Base-by-base conservation (phyloP, 176 grass and related monocot genomes). In the Phoenix roebelenii region DNA sequence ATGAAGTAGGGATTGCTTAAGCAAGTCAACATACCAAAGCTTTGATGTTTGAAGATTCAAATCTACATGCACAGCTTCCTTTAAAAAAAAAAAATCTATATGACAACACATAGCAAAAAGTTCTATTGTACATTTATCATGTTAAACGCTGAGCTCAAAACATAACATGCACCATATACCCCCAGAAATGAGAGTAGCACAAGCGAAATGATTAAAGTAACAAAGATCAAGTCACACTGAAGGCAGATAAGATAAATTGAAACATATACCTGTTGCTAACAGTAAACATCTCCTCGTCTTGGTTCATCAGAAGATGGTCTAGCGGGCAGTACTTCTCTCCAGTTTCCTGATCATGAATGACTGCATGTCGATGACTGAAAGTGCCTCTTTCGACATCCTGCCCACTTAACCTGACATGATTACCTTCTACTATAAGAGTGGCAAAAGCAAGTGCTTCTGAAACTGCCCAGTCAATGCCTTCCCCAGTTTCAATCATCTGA, bases 331-430 rank as follows among this genome's bases (percentile, higher is more conserved):
- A 70, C 4, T 51, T 3, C 55, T 70, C 56, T 59, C 68, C 68
- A 24, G 56, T 71, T 50, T 59, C 35, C 51, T 71, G 68, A 50
- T 71, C 56, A 28, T 71, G 56, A 59, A 60, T 19, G 10, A 71
- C 32, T 49, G 68, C 16, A 71, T 71, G 68, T 0, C 68, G 68
- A 51, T 71, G 68, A 57, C 56, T 71, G 26, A 71, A 71, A 14
- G 68, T 71, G 24, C 68, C 68, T 59, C 68, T 60, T 71, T 71
- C 56, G 9, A 71, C 68, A 71, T 71, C 68, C 25, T 71, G 55
- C 16, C 68, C 68, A 60, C 68, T 71, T 58, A 71, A 59, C 16
- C 68, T 50, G 7, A 71, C 68, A 59, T 71, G 68, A 44, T 71
- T 71, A 49, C 68, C 68, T 59, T 71, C 68, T 3, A 71, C 5